phyloP scores from a whole-genome alignment of 306 rosid genomes.

The Medicago arabica region DNA sequence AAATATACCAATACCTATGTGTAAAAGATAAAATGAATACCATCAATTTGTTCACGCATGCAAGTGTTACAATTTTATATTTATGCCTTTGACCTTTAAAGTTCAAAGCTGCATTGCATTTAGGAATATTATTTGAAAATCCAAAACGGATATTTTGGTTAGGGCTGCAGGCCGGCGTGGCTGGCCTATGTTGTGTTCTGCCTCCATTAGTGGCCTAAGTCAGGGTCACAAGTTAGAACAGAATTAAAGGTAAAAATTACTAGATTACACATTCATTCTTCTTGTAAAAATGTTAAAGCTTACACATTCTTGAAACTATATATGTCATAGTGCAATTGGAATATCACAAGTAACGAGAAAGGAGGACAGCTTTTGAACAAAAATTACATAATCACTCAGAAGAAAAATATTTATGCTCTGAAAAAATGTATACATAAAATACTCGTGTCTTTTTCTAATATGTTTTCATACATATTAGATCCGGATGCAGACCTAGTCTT shows the following conservation, averaged over 20 bases:
- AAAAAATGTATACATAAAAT: too few species aligned
- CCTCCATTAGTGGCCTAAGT: slow-evolving; percentile 33
- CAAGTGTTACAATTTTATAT: slow-evolving; percentile 41
- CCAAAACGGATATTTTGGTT: slow-evolving; percentile 37
- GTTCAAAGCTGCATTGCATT: slow-evolving; percentile 35
- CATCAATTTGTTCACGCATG: slow-evolving; percentile 56
- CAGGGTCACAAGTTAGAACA: slow-evolving; percentile 18
- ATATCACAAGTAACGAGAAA: slow-evolving; percentile 58
- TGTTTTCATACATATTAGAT: too few species aligned
- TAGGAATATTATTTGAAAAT: slow-evolving; percentile 10
- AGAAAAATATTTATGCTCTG: too few species aligned
- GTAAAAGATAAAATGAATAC: slow-evolving; percentile 19
- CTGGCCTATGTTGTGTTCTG: slow-evolving; percentile 38
- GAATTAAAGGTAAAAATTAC: slow-evolving; percentile 15
- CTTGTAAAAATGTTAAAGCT: neutral
- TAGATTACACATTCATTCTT: slow-evolving; percentile 27
- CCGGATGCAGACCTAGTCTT: too few species aligned
- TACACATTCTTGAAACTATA: slow-evolving; percentile 39
- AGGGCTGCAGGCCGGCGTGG: slow-evolving; percentile 41
- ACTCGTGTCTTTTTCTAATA: too few species aligned
- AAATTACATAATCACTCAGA: neutral
- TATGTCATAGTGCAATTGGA: slow-evolving; percentile 35
- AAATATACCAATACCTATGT: neutral
- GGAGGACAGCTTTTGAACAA: slow-evolving; percentile 40
- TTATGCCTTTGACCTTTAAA: slow-evolving; percentile 29